Evolutionary conservation across 495 filamentous ascomycete genomes (phyloP).

Genomic region (Neurospora discreta): DNA sequence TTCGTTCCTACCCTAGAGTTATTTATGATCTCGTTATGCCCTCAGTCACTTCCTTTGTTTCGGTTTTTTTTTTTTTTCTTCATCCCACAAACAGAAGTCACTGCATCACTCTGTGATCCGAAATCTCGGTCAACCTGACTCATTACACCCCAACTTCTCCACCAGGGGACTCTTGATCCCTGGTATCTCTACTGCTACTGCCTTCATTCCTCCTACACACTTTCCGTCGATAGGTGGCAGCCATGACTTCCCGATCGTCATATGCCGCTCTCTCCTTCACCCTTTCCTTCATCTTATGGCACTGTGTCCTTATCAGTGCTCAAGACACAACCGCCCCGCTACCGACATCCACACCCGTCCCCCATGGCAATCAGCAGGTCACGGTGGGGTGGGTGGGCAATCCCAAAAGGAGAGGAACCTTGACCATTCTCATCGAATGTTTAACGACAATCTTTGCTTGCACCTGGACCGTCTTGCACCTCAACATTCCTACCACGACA

Average conservation of each 20-base stretch:
- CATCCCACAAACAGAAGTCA: too few species aligned
- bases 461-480: not conserved
- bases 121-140: too few species aligned
- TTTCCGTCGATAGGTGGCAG: not conserved
- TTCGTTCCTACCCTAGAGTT: too few species aligned
- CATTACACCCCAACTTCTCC: too few species aligned
- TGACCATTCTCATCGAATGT: not conserved
- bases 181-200: too few species aligned
- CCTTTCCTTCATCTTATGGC: not conserved
- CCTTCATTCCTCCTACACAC: not conserved
- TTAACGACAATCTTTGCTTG: not conserved
- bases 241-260: not conserved
- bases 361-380: not conserved
- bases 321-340: not conserved
- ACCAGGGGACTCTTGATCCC: too few species aligned
- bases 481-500: not conserved
- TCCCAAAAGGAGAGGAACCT: not conserved
- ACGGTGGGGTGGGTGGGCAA: not conserved
- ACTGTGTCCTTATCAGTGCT: not conserved
- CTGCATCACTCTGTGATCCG: too few species aligned
- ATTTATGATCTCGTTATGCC: too few species aligned
- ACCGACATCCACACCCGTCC: not conserved
- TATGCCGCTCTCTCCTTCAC: not conserved
- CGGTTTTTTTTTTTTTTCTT: too few species aligned
- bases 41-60: too few species aligned